Evolutionary conservation across 495 filamentous ascomycete species (phyloP).

Genomic region (Neurospora sp.): DNA sequence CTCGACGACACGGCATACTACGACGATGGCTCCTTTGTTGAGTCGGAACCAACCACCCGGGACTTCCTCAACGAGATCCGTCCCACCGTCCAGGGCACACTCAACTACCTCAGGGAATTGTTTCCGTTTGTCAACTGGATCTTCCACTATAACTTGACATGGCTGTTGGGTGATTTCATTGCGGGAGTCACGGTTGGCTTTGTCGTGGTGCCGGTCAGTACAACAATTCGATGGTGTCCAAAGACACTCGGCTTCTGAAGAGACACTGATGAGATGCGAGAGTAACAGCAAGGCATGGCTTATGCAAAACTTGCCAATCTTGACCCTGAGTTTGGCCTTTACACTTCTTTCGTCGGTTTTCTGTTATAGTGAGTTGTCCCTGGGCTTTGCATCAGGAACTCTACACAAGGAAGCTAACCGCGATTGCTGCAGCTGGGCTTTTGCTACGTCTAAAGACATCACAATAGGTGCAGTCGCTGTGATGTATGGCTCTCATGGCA

Average conservation of each 20-base stretch:
- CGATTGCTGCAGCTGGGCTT: constrained; percentile 36
- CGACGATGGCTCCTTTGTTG: constrained; percentile 55
- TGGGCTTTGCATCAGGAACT: background rate
- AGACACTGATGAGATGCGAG: constrained; percentile 32
- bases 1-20: constrained; percentile 14
- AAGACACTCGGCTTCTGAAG: constrained; percentile 10
- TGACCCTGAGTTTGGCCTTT: constrained; percentile 49
- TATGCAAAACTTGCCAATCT: constrained; percentile 52
- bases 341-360: constrained; percentile 58
- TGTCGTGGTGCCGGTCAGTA: constrained; percentile 16
- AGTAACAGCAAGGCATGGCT: constrained; percentile 56
- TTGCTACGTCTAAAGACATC: constrained; percentile 60
- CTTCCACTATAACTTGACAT: constrained; percentile 41
- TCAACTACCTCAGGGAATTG: constrained; percentile 40
- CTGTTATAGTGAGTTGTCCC: constrained; percentile 35
- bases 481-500: background rate
- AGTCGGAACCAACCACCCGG: constrained; percentile 59
- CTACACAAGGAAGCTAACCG: background rate
- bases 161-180: constrained; percentile 40
- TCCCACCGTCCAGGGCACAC: constrained; percentile 42
- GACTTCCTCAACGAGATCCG: constrained; percentile 55
- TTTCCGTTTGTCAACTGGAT: constrained; percentile 43
- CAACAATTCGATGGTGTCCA: background rate
- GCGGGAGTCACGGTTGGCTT: constrained; percentile 26
- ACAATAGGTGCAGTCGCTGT: constrained; percentile 50